Evolutionary conservation across 2,329 filamentous ascomycete species (phyloP), one percentile per base, ranked within the genome.

Genomic region (Paraphoma sp.): DNA sequence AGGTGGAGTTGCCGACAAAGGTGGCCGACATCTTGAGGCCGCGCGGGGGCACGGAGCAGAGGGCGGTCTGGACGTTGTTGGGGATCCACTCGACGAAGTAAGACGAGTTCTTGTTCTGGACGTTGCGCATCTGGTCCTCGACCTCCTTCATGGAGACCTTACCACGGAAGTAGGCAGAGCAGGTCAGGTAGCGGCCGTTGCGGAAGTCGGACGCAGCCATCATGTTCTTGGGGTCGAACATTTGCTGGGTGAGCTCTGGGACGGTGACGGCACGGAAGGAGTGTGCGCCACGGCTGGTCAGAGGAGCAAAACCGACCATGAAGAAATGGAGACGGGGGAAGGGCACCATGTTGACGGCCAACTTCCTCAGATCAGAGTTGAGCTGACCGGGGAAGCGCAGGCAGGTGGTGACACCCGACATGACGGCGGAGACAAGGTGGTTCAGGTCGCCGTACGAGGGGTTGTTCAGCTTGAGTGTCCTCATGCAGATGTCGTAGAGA

Each of bases 171-270:
- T 99, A 97, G 79, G 95, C 93, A 81, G 90, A 98, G 90, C 95
- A 99, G 72, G 95, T 99, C 77, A 99, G 89, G 87, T 99, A 99
- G 77, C 95, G 95, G 81, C 95, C 95, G 82, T 98, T 99, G 76
- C 95, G 92, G 93, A 99, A 99, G 86, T 99, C 95, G 65, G 93
- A 96, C 67, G 95, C 95, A 83, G 95, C 95, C 95, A 99, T 99
- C 94, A 99, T 99, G 90, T 99, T 99, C 93, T 98, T 99, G 77
- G 95, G 94, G 86, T 99, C 95, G 86, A 96, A 99, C 93, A 99
- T 98, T 83, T 99, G 95, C 86, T 99, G 95, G 76, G 95, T 98
- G 81, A 99, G 88, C 87, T 99, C 95, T 56, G 95, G 94, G 62
- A 99, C 95, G 76, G 90, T 93, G 81, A 98, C 91, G 69, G 95